Conservation (phyloP, 2,329 filamentous ascomycete genomes). For the Penicillium sp. region DNA sequence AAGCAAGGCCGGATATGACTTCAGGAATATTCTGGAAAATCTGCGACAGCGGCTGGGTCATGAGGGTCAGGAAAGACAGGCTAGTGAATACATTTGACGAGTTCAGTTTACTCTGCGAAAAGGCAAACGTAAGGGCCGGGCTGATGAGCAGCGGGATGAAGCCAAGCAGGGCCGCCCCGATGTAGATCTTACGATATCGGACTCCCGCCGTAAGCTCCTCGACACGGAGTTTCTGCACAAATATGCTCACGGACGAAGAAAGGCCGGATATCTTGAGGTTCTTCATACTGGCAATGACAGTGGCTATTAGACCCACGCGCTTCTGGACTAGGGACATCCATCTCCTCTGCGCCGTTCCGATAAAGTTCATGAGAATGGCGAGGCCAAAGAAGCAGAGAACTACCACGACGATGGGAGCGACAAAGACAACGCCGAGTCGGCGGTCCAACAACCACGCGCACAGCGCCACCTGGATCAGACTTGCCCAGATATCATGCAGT, state of each 20-base stretch:
- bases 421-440: constrained; percentile 9
- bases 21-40: too few relatives aligned
- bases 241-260: constrained; percentile 30
- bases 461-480: constrained; percentile 14
- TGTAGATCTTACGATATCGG: constrained; percentile 31
- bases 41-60: constrained; percentile 8
- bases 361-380: constrained; percentile 28
- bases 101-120: constrained; percentile 11
- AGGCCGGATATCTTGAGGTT: constrained; percentile 47
- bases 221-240: constrained; percentile 41
- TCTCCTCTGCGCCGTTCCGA: constrained; percentile 22
- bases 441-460: constrained; percentile 18
- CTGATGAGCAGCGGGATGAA: constrained; percentile 20
- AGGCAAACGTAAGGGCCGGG: constrained; percentile 1
- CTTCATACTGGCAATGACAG: constrained; percentile 45
- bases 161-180: constrained; percentile 21
- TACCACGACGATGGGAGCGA: constrained; percentile 12
- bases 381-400: constrained; percentile 27
- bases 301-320: constrained; percentile 34
- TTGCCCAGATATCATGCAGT: constrained; percentile 25
- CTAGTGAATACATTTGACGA: constrained; percentile 30
- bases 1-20: too few relatives aligned
- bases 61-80: constrained; percentile 29
- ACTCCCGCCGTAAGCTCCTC: constrained; percentile 38
- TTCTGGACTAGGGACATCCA: constrained; percentile 32